Evolutionary conservation across 1,139 yeast species (phyloP).

Genomic region (Yamadazyma conglobata): DNA sequence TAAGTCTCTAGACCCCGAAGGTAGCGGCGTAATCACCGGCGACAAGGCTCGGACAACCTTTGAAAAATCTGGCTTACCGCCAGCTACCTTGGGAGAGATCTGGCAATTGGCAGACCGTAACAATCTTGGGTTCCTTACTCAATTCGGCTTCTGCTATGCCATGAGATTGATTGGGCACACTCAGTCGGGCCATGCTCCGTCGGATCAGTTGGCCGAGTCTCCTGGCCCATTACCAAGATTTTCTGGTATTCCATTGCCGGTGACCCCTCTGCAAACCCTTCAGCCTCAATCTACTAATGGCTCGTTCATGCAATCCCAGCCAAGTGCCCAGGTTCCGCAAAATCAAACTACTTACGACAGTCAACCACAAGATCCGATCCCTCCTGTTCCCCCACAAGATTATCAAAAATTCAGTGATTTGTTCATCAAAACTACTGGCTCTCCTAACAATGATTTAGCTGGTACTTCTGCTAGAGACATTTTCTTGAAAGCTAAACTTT

Average conservation of each 20-base stretch:
- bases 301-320: slow-evolving; percentile 50
- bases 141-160: slow-evolving; percentile 78
- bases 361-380: slow-evolving; percentile 44
- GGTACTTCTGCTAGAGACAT: slow-evolving; percentile 83
- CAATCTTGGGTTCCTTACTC: slow-evolving; percentile 81
- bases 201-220: slow-evolving; percentile 47
- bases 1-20: slow-evolving; percentile 73
- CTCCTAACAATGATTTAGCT: slow-evolving; percentile 42
- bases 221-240: slow-evolving; percentile 61
- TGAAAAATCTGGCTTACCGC: slow-evolving; percentile 82
- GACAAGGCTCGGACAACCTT: slow-evolving; percentile 83
- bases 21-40: slow-evolving; percentile 82
- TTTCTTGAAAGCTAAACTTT: slow-evolving; percentile 82
- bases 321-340: slow-evolving; percentile 35
- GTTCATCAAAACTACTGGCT: slow-evolving; percentile 72
- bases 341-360: slow-evolving; percentile 29
- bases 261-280: slow-evolving; percentile 21
- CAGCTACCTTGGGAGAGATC: slow-evolving; percentile 77
- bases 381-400: slow-evolving; percentile 63
- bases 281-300: slow-evolving; percentile 38
- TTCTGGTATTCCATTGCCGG: slow-evolving; percentile 26
- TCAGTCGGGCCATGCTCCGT: slow-evolving; percentile 66
- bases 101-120: slow-evolving; percentile 91
- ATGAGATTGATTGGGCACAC: slow-evolving; percentile 87
- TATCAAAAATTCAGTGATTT: slow-evolving; percentile 68